phyloP scores from a whole-genome alignment of 371 early-diverging fungal species.

The Actinomucor elegans region DNA sequence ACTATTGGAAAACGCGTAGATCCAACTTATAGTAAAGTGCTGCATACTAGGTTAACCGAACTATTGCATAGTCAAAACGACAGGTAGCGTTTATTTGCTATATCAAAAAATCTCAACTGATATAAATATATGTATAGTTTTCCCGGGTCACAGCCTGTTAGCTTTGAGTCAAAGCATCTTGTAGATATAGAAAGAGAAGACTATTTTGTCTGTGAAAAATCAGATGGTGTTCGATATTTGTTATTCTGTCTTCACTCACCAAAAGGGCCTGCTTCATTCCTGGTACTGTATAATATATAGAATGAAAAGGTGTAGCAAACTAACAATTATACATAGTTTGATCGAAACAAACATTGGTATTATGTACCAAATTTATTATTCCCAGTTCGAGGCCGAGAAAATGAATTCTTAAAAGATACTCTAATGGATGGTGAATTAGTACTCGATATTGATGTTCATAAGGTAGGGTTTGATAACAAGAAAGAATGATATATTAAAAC shows the following conservation, averaged over 20 bases:
- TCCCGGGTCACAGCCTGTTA: constrained; percentile 90
- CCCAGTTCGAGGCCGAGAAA: constrained; percentile 51
- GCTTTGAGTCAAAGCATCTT: constrained; percentile 69
- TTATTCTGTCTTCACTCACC: constrained; percentile 58
- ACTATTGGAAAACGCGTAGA: constrained; percentile 53
- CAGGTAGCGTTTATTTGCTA: constrained; percentile 28
- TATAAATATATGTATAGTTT: constrained; percentile 50
- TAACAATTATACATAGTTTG: constrained; percentile 52
- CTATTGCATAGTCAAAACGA: constrained; percentile 38
- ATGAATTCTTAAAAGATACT: constrained; percentile 68
- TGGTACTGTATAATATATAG: constrained; percentile 41
- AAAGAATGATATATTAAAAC: no score
- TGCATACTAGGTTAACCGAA: constrained; percentile 44
- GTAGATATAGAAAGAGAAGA: constrained; percentile 69
- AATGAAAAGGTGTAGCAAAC: not conserved
- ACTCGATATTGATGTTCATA: constrained; percentile 53
- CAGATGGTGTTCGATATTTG: constrained; percentile 84
- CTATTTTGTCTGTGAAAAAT: constrained; percentile 90
- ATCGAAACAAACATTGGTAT: constrained; percentile 66
- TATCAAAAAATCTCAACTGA: not conserved
- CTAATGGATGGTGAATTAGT: constrained; percentile 81
- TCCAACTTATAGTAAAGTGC: constrained; percentile 42
- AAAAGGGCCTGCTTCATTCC: constrained; percentile 62
- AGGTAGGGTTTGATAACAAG: no score
- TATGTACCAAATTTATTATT: constrained; percentile 67